These are phyloP conservation scores for Ceratocystis harringtonii DNA, from an alignment of 2,329 filamentous ascomycete species.

Conservation along the genomic window DNA sequence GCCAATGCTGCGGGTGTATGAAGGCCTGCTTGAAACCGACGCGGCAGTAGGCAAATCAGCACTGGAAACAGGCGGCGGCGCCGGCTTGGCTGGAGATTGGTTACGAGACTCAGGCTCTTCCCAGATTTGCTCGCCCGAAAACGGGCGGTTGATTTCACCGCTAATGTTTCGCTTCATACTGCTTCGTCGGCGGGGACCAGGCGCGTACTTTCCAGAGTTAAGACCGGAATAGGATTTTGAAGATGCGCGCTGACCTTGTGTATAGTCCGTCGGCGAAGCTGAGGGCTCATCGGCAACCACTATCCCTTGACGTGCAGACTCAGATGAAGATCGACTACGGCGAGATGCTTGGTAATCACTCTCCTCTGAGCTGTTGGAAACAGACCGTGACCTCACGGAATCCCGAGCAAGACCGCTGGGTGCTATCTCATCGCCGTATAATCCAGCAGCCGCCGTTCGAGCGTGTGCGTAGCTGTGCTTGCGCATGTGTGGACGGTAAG, in stretches of 20 bases:
- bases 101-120: constrained; percentile 55
- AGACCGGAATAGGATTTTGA: constrained; percentile 20
- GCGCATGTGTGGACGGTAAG: constrained; percentile 52
- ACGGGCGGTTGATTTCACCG: constrained; percentile 49
- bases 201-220: constrained; percentile 19
- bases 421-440: constrained; percentile 33
- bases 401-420: constrained; percentile 34
- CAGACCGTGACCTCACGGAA: constrained; percentile 28
- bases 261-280: constrained; percentile 8
- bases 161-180: constrained; percentile 56
- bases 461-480: constrained; percentile 58
- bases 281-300: constrained; percentile 10
- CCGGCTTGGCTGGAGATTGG: constrained; percentile 18
- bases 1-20: constrained; percentile 1
- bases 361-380: constrained; percentile 38
- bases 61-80: neutral
- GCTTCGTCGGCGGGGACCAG: constrained; percentile 40
- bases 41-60: constrained; percentile 22
- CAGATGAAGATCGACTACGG: constrained; percentile 4
- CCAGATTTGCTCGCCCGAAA: constrained; percentile 70
- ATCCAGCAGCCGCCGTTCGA: constrained; percentile 43
- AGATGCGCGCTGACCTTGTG: constrained; percentile 3
- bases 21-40: neutral
- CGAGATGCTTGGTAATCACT: constrained; percentile 26
- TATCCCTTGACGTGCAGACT: constrained; percentile 9